Conservation (phyloP, 2,329 filamentous ascomycete genomes). For the Paracoccidioides lutzii region DNA sequence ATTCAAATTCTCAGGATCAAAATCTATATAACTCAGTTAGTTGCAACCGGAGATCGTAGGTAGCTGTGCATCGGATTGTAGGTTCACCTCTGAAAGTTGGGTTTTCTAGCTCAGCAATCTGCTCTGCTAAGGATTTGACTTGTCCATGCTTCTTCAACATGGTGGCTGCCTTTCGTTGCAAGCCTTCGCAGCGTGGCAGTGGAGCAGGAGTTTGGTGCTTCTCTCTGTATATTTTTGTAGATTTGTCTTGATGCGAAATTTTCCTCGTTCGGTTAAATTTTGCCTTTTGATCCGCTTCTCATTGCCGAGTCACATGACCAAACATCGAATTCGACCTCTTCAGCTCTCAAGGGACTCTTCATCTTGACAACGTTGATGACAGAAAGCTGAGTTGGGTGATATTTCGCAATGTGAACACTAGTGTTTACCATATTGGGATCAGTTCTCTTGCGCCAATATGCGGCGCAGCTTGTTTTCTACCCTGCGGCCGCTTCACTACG, state of each 20-base stretch:
- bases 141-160: constrained; percentile 38
- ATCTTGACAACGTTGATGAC: background rate
- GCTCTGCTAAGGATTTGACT: constrained; percentile 42
- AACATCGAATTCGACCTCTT: background rate
- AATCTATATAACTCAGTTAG: constrained; percentile 45
- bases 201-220: background rate
- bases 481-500: constrained; percentile 50
- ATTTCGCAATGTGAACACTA: background rate
- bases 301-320: constrained; percentile 3
- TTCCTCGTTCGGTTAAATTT: constrained; percentile 7
- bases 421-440: background rate
- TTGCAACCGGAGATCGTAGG: background rate
- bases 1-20: constrained; percentile 61
- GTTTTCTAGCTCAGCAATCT: constrained; percentile 51
- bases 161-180: background rate
- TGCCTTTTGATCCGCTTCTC: background rate
- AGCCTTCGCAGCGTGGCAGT: constrained; percentile 3
- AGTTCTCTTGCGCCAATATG: constrained; percentile 15
- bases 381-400: constrained; percentile 4
- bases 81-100: constrained; percentile 47
- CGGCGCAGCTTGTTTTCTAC: constrained; percentile 44
- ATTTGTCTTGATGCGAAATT: constrained; percentile 3
- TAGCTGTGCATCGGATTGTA: constrained; percentile 7
- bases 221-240: constrained; percentile 12
- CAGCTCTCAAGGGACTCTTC: background rate